A percentile compares a stretch with the other conserved stretches of the same genome.
These are phyloP conservation scores for Apiospora koreana DNA, from an alignment of 2,329 filamentous ascomycete species.

Conservation along the genomic window DNA sequence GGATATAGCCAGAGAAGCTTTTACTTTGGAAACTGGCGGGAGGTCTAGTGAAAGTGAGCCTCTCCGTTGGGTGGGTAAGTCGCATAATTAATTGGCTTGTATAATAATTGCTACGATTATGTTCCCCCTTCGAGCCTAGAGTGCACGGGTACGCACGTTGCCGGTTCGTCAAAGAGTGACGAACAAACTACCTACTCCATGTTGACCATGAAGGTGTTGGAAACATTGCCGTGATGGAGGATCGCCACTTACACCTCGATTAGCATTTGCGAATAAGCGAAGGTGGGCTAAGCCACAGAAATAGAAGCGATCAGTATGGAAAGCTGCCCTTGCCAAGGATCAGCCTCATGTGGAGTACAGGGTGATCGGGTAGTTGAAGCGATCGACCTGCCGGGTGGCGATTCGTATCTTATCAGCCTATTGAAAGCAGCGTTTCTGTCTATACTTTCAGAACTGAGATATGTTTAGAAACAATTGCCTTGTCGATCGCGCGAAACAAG, in stretches of 20 bases:
- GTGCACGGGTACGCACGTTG: not conserved
- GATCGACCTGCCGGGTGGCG: not conserved
- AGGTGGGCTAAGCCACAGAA: not conserved
- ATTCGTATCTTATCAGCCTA: not conserved
- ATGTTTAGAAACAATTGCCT: not conserved
- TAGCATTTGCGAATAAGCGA: not conserved
- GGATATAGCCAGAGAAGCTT: not conserved
- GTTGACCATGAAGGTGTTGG: not conserved
- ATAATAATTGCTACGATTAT: not conserved
- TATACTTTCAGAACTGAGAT: not conserved
- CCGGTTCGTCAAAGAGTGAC: not conserved
- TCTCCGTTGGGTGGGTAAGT: not conserved
- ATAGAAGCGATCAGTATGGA: not conserved
- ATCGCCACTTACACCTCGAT: not conserved
- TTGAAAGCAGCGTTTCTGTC: not conserved
- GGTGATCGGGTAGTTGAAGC: not conserved
- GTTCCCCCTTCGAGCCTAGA: constrained; percentile 5
- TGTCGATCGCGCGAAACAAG: not conserved
- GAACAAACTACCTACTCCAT: not conserved
- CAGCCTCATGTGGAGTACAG: not conserved
- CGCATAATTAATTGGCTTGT: not conserved
- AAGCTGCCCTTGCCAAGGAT: not conserved
- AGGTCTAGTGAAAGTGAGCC: constrained; percentile 4
- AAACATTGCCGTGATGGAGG: not conserved
- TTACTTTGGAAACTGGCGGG: not conserved